Evolutionary conservation across 192 early-diverging fungal genomes (phyloP).

Genomic region (Backusella circina): DNA sequence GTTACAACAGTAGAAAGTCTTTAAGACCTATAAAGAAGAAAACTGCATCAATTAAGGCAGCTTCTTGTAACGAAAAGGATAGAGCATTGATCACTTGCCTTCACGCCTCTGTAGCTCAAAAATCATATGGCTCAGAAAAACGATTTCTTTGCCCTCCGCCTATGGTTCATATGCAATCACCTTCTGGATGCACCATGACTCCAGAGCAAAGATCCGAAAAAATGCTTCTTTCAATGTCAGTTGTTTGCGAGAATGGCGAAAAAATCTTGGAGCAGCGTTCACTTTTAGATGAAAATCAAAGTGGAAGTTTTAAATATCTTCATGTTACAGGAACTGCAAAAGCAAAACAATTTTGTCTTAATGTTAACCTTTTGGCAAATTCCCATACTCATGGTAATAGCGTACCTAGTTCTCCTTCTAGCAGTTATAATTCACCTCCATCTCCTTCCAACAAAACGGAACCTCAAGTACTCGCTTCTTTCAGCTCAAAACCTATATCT

Average conservation of each 20-base stretch:
- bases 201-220: conserved; percentile 18
- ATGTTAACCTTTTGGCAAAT: conserved; percentile 44
- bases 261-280: conserved; percentile 31
- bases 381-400: not conserved
- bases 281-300: conserved; percentile 49
- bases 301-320: conserved; percentile 69
- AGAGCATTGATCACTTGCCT: conserved; percentile 79
- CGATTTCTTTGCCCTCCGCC: conserved; percentile 79
- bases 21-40: not conserved
- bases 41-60: not conserved
- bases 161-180: conserved; percentile 57
- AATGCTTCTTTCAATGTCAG: conserved; percentile 60
- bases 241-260: conserved; percentile 39
- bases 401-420: not conserved
- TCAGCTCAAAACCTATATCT: conserved; percentile 71
- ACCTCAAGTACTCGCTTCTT: conserved; percentile 35
- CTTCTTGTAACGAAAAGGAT: conserved; percentile 17
- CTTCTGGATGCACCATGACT: conserved; percentile 5
- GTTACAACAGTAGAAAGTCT: not conserved
- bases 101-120: conserved; percentile 85
- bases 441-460: not conserved
- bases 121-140: conserved; percentile 92
- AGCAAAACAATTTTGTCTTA: conserved; percentile 72
- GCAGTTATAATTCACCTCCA: not conserved
- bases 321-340: conserved; percentile 80